phyloP scores from a whole-genome alignment of 129 eudicot species.

The Helianthus annuus region HanXRQr2.0-SUNRISE NC_035449.2:157830537-157831036 shows the following conservation, averaged over 20 bases:
- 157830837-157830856: too few species aligned
- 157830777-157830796: too few species aligned
- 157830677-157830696: conserved; percentile 73
- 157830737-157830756: conserved; percentile 83
- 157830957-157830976: conserved; percentile 86
- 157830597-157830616: too few species aligned
- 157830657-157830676: conserved; percentile 6
- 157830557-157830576: too few species aligned
- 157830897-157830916: conserved; percentile 68
- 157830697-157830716: conserved; percentile 59
- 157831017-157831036: background rate
- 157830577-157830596: too few species aligned
- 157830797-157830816: too few species aligned
- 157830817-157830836: too few species aligned
- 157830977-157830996: conserved; percentile 86
- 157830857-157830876: conserved; percentile 61
- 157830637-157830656: background rate
- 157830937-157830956: conserved; percentile 64
- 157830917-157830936: conserved; percentile 80
- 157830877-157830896: conserved; percentile 54
- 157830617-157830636: too few species aligned
- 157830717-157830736: conserved; percentile 77
- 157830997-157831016: conserved; percentile 40
- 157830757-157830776: conserved; percentile 9
- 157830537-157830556: too few species aligned